These are phyloP conservation scores for Cytospora mali DNA, from an alignment of 2,329 filamentous ascomycete genomes.

Conservation along the genomic window DNA sequence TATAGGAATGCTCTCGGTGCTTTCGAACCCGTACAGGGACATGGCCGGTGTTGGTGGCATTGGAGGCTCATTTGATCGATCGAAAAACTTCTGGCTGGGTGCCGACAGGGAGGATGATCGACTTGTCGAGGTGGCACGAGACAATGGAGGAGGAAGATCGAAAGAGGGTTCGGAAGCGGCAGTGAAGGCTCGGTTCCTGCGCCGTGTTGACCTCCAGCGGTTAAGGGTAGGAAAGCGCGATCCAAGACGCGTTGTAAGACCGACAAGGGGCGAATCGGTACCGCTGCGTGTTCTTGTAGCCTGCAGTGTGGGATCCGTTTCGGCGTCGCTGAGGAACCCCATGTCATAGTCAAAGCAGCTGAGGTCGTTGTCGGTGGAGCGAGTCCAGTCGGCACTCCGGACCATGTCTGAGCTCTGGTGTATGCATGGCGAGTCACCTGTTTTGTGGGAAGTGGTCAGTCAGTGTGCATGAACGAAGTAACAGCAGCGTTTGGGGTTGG, in stretches of 20 bases:
- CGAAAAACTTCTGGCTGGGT: conserved; percentile 51
- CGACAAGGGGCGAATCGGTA: conserved; percentile 62
- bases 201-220: conserved; percentile 52
- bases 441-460: conserved; percentile 16
- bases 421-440: conserved; percentile 65
- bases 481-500: conserved; percentile 5
- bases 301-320: conserved; percentile 48
- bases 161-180: conserved; percentile 83
- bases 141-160: conserved; percentile 70
- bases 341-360: conserved; percentile 60
- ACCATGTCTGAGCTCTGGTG: conserved; percentile 52
- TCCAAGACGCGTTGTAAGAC: conserved; percentile 66
- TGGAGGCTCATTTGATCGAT: conserved; percentile 52
- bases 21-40: conserved; percentile 66
- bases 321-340: conserved; percentile 67
- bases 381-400: conserved; percentile 42
- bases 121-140: conserved; percentile 66
- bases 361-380: conserved; percentile 47
- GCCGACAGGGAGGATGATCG: conserved; percentile 77
- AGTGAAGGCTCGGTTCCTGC: conserved; percentile 49
- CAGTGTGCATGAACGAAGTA: neutral
- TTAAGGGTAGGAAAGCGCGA: conserved; percentile 59
- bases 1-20: conserved; percentile 55
- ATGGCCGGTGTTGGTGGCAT: conserved; percentile 64
- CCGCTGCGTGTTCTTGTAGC: conserved; percentile 52